Conservation (phyloP, 805 yeast species). For the Nakazawaea ambrosiae region DNA sequence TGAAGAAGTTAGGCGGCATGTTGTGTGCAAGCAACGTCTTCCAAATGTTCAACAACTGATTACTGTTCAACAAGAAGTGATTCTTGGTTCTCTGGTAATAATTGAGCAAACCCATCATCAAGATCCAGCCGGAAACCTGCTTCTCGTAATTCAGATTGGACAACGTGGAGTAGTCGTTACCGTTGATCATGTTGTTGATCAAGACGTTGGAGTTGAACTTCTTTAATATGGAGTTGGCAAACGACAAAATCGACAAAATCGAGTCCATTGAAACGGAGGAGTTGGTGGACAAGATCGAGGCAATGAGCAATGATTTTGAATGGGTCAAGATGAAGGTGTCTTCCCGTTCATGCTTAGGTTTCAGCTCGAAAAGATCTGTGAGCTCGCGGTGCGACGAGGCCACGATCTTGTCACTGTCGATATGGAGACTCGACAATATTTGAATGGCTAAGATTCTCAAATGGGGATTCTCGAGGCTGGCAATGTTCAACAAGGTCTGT, state of each 20-base stretch:
- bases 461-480: constrained; percentile 30
- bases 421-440: constrained; percentile 20
- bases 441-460: constrained; percentile 35
- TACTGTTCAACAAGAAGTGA: constrained; percentile 45
- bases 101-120: constrained; percentile 57
- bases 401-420: neutral
- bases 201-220: constrained; percentile 28
- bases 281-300: constrained; percentile 23
- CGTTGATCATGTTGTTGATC: constrained; percentile 24
- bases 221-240: constrained; percentile 22
- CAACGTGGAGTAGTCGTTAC: constrained; percentile 20
- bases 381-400: neutral
- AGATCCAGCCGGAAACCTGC: constrained; percentile 50
- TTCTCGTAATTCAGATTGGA: constrained; percentile 26
- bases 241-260: constrained; percentile 22
- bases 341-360: neutral
- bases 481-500: constrained; percentile 26
- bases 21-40: constrained; percentile 47
- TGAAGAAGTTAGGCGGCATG: constrained; percentile 32
- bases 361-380: neutral
- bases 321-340: constrained; percentile 21
- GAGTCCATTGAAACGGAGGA: constrained; percentile 25
- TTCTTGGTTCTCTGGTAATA: constrained; percentile 37
- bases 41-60: constrained; percentile 61
- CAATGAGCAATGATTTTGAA: constrained; percentile 19